Evolutionary conservation across 345 rosid species (phyloP).

Genomic region (Cochlearia excelsa): DNA sequence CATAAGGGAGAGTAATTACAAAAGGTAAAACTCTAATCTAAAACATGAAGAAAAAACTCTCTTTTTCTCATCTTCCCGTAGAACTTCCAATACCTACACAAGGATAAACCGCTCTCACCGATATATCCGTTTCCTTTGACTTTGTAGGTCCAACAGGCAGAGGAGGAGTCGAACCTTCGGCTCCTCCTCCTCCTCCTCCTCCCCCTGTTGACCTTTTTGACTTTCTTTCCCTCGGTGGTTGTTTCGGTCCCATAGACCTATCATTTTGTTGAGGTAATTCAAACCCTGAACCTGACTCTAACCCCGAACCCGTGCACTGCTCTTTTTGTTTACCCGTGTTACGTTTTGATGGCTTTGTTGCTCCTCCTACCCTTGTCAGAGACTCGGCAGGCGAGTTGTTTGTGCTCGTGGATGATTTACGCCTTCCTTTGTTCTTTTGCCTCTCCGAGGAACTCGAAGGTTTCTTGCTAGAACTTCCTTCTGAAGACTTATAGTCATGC

Average conservation of each 20-base stretch:
- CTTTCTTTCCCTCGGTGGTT: slow-evolving; percentile 8
- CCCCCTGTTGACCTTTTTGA: slow-evolving; percentile 6
- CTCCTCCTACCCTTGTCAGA: slow-evolving; percentile 31
- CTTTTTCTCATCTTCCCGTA: slow-evolving; percentile 24
- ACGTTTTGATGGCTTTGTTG: slow-evolving; percentile 32
- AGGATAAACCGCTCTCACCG: slow-evolving; percentile 20
- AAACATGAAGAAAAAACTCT: slow-evolving; percentile 4
- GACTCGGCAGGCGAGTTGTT: slow-evolving; percentile 34
- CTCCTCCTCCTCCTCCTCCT: slow-evolving; percentile 20
- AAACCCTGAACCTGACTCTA: slow-evolving; percentile 28
- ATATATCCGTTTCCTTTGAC: slow-evolving; percentile 25
- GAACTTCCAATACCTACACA: slow-evolving; percentile 32
- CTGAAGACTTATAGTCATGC: slow-evolving; percentile 51
- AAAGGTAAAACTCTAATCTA: background rate
- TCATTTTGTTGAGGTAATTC: slow-evolving; percentile 20
- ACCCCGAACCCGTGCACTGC: slow-evolving; percentile 19
- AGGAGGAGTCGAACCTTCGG: background rate
- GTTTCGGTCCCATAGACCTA: slow-evolving; percentile 18
- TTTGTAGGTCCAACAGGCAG: background rate
- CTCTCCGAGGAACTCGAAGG: slow-evolving; percentile 17
- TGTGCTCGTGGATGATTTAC: slow-evolving; percentile 31
- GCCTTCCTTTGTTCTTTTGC: slow-evolving; percentile 32
- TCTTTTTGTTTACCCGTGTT: slow-evolving; percentile 33
- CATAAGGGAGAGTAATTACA: background rate
- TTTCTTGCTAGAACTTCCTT: slow-evolving; percentile 30